Evolutionary conservation across 2,329 filamentous ascomycete genomes (phyloP).

Genomic region (Calonectria fujianensis): DNA sequence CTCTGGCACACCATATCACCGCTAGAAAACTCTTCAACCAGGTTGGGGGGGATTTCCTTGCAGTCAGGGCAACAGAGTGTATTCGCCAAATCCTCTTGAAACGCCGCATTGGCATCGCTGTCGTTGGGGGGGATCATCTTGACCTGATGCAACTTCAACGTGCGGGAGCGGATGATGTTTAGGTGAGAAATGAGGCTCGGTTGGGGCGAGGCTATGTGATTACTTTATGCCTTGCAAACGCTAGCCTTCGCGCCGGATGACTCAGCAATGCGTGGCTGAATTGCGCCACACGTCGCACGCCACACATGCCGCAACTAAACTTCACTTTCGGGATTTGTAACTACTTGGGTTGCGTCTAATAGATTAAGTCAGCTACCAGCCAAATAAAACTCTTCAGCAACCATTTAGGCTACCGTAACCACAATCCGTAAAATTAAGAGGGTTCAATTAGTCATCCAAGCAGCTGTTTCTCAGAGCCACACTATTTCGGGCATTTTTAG

Average conservation of each 20-base stretch:
- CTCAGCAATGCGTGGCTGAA: constrained; percentile 40
- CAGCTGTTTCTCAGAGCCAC: background rate
- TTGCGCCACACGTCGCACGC: constrained; percentile 31
- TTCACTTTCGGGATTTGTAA: background rate
- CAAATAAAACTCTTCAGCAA: background rate
- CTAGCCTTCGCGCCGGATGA: constrained; percentile 35
- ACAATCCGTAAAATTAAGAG: background rate
- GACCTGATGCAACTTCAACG: constrained; percentile 58
- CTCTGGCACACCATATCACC: constrained; percentile 95
- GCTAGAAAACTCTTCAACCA: constrained; percentile 93
- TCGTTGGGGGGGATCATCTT: constrained; percentile 68
- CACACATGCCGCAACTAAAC: background rate
- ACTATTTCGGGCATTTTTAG: background rate
- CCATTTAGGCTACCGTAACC: background rate
- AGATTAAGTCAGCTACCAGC: background rate
- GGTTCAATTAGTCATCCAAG: background rate
- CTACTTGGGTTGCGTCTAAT: background rate
- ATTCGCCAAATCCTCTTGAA: constrained; percentile 90
- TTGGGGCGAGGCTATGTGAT: constrained; percentile 43
- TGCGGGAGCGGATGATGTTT: constrained; percentile 54
- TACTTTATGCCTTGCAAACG: constrained; percentile 42
- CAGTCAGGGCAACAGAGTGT: constrained; percentile 93
- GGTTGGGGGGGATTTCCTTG: constrained; percentile 91
- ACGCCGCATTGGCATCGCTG: constrained; percentile 64
- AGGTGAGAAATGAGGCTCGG: constrained; percentile 46